Evolutionary conservation across 106 monocot genomes (phyloP).

Genomic region (Dendrobium catenatum): DNA sequence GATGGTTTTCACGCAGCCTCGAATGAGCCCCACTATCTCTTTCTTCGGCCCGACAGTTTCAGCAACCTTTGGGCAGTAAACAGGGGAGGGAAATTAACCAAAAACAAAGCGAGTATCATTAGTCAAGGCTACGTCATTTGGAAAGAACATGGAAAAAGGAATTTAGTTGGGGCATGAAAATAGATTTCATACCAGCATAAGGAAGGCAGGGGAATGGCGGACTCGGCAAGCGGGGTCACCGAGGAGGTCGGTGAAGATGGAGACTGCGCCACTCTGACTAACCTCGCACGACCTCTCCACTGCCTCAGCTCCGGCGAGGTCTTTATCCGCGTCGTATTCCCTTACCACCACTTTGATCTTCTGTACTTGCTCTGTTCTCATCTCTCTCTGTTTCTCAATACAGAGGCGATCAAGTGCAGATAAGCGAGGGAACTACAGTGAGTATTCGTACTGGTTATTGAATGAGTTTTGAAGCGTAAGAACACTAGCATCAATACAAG

Average conservation of each 20-base stretch:
- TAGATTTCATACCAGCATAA: constrained; percentile 23
- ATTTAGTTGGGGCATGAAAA: background rate
- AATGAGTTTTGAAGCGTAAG: background rate
- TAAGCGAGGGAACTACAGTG: background rate
- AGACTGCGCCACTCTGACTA: constrained; percentile 34
- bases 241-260: constrained; percentile 37
- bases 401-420: background rate
- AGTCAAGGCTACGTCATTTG: background rate
- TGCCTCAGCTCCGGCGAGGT: constrained; percentile 37
- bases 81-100: background rate
- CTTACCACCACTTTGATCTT: constrained; percentile 17
- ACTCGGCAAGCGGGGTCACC: constrained; percentile 40
- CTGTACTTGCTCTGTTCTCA: background rate
- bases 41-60: constrained; percentile 33
- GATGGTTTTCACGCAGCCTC: constrained; percentile 68
- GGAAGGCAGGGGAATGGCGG: constrained; percentile 31
- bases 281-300: constrained; percentile 72
- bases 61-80: constrained; percentile 25
- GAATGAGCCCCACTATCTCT: constrained; percentile 56
- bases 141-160: background rate
- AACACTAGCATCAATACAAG: background rate
- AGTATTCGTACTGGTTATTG: background rate
- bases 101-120: background rate
- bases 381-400: background rate
- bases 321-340: constrained; percentile 41